Evolutionary conservation across 139 green algal genomes (phyloP), one percentile per base, ranked within the genome.

Genomic region (Raphidocelis subcapitata): DNA sequence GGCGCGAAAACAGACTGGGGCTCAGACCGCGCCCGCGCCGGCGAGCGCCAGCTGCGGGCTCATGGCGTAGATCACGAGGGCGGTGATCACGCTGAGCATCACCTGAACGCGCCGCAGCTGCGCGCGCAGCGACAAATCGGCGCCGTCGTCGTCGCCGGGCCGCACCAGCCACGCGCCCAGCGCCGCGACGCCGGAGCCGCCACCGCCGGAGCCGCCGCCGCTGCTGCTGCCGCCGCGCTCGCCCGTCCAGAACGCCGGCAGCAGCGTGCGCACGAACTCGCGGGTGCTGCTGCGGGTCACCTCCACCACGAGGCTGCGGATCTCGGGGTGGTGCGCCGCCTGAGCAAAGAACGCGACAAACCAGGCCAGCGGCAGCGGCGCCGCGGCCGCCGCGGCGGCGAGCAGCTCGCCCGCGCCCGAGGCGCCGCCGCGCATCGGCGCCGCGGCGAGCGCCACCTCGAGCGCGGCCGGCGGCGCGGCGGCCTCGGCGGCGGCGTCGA

Each of bases 301-400:
- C 32, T 78, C 72, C 35, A 78, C 51, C 36, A 78, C 67, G 12
- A 78, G 31, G 62, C 62, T 72, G 52, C 72, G 72, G 36, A 78
- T 60, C 62, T 78, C 72, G 35, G 71, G 52, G n/a, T 62, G 67
- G 36, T 62, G 65, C 44, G 72, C 49, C 36, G 72, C 72, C 15
- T 72, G 62, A 51, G 69, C 72, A 56, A 72, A 72, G 62, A 72
- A 32, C 31, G 59, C 69, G 28, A 78, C 54, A 5, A 72, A 10
- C 14, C 47, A 66, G 28, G 47, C 62, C 36, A 66, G 49, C 1
- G 72, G 72, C 29, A 51, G 51, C 28, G 69, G 51, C 20, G 36
- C 29, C n/a, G 62, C 46, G 37, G 46, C 36, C 21, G 47, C 49
- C 28, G 16, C n/a, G 2, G 4, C 65, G 46, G 60, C 70, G 51